Conservation (phyloP, 352 stramenopile genomes). For the Hyaloperonospora brassicae region DNA sequence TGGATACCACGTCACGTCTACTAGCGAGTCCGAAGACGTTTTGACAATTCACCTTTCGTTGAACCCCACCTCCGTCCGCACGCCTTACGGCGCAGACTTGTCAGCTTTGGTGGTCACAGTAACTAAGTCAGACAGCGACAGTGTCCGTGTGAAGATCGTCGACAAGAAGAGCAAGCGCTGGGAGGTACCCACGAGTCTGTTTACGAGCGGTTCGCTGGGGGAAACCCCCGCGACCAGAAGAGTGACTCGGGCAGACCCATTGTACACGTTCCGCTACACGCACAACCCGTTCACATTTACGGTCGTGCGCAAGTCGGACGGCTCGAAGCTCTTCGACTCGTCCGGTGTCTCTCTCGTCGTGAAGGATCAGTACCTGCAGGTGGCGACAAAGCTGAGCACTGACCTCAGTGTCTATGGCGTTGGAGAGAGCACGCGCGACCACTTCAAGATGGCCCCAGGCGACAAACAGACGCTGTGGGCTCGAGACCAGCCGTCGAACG, state of each 20-base stretch:
- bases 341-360: conserved; percentile 29
- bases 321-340: conserved; percentile 37
- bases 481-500: conserved; percentile 28
- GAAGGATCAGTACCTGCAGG: conserved; percentile 40
- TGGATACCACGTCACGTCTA: too few species aligned
- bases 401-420: conserved; percentile 35
- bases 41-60: too few species aligned
- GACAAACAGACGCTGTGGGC: conserved; percentile 49
- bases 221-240: conserved; percentile 2
- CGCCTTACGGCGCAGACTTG: conserved; percentile 7
- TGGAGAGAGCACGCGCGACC: conserved; percentile 32
- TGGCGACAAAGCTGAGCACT: conserved; percentile 17
- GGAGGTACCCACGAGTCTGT: conserved; percentile 37
- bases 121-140: conserved; percentile 29
- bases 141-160: conserved; percentile 43
- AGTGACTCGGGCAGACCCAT: conserved; percentile 4
- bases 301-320: conserved; percentile 30
- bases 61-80: too few species aligned
- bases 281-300: conserved; percentile 35
- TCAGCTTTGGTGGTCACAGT: conserved; percentile 35
- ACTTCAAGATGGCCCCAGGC: conserved; percentile 29
- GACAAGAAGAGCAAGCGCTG: conserved; percentile 45
- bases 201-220: conserved; percentile 5
- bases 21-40: too few species aligned
- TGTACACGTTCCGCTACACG: conserved; percentile 34